These are phyloP conservation scores for Pontederia paniculata DNA, from an alignment of 176 grass and related monocot genomes.

Conservation along the genomic window DNA sequence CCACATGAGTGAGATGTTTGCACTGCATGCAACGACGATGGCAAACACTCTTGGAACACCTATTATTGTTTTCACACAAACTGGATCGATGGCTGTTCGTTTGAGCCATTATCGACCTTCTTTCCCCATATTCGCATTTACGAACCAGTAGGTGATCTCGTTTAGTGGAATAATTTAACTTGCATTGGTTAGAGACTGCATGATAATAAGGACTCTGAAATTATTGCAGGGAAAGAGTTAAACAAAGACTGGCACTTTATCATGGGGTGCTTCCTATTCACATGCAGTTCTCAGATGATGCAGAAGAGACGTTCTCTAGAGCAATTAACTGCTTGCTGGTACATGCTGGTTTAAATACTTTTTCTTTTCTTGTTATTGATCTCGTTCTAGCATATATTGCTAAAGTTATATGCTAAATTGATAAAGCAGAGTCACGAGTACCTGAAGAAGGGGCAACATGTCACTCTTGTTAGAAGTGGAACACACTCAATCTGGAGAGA, in stretches of 20 bases:
- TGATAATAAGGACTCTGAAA: background rate
- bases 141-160: conserved; percentile 53
- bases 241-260: conserved; percentile 74
- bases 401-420: conserved; percentile 12
- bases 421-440: conserved; percentile 38
- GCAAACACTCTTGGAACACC: conserved; percentile 65
- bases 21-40: conserved; percentile 79
- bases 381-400: conserved; percentile 14
- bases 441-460: conserved; percentile 60
- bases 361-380: background rate
- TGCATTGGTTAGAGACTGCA: background rate
- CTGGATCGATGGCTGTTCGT: conserved; percentile 79
- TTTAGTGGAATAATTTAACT: background rate
- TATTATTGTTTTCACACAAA: conserved; percentile 93
- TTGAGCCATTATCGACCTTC: conserved; percentile 82
- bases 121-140: conserved; percentile 78
- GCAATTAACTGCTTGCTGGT: conserved; percentile 73
- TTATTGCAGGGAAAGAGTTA: conserved; percentile 61
- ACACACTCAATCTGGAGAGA: conserved; percentile 80
- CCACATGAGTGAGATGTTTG: conserved; percentile 79
- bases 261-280: conserved; percentile 73
- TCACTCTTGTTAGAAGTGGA: conserved; percentile 81
- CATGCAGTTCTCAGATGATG: conserved; percentile 83
- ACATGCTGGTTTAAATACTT: conserved; percentile 10
- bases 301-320: conserved; percentile 88